These are phyloP conservation scores for Nicotiana undulata DNA, from an alignment of 257 asterid species.

Conservation along the genomic window DNA sequence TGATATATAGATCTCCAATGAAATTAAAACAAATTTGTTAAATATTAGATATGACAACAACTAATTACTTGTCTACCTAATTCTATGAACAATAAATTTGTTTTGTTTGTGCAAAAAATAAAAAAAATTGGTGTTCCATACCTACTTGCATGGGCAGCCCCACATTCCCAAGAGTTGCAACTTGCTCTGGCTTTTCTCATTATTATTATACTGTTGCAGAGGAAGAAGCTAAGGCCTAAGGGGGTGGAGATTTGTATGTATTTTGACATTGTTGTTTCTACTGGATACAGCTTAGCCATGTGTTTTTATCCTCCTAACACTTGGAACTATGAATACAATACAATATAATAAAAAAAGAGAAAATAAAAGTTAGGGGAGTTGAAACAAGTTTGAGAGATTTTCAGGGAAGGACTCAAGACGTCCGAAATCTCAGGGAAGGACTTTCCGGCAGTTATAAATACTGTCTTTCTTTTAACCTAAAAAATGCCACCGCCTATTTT, in stretches of 20 bases:
- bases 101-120: too few relatives aligned
- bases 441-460: conserved; percentile 84
- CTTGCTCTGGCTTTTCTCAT: background rate
- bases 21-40: too few relatives aligned
- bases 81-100: too few relatives aligned
- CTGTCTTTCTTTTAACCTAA: conserved; percentile 12
- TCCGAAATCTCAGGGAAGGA: conserved; percentile 85
- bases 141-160: too few relatives aligned
- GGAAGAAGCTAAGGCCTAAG: background rate
- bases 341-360: background rate
- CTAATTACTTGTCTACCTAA: too few relatives aligned
- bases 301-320: background rate
- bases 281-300: background rate
- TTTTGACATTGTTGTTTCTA: background rate
- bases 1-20: too few relatives aligned
- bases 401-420: conserved; percentile 57
- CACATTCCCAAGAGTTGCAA: background rate
- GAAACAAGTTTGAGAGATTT: conserved; percentile 18
- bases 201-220: background rate
- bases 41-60: too few relatives aligned
- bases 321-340: background rate
- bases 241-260: background rate
- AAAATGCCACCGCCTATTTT: conserved; percentile 2
- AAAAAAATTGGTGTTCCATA: too few relatives aligned
- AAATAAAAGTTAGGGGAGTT: background rate